Conservation (phyloP, 257 asterid species). For the Oldenlandia corymbosa region DNA sequence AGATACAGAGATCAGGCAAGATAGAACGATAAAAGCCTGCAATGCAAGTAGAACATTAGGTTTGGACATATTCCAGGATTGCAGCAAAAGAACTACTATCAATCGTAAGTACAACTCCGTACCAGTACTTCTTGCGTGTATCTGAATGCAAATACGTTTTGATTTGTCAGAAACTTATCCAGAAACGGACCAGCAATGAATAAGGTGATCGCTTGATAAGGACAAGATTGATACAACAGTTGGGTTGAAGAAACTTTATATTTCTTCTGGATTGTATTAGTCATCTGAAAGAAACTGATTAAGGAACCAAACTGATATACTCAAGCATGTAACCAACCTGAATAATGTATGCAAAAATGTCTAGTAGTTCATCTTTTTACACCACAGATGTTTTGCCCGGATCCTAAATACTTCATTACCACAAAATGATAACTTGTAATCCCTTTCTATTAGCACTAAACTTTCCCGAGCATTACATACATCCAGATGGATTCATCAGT, state of each 20-base stretch:
- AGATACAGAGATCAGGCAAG: conserved; percentile 66
- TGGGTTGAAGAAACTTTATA: conserved; percentile 83
- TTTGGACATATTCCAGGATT: conserved; percentile 12
- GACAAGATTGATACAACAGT: conserved; percentile 79
- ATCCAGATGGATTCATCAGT: neutral
- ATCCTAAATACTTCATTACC: neutral
- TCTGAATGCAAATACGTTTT: conserved; percentile 65
- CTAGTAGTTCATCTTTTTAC: neutral
- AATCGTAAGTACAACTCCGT: conserved; percentile 41
- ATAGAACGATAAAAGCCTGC: conserved; percentile 61
- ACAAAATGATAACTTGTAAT: neutral
- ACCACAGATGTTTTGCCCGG: neutral
- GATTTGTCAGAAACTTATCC: conserved; percentile 65
- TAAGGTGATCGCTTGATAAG: conserved; percentile 68
- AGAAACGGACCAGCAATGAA: conserved; percentile 79
- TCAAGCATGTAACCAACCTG: neutral
- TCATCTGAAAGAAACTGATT: conserved; percentile 65
- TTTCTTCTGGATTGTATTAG: conserved; percentile 89
- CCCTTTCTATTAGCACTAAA: neutral
- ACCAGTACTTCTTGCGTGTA: conserved; percentile 76
- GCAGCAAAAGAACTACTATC: conserved; percentile 6
- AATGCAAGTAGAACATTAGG: conserved; percentile 27
- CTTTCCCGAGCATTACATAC: neutral
- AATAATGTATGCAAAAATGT: neutral
- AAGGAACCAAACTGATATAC: conserved; percentile 35